phyloP scores from a whole-genome alignment of 345 rosid genomes.

The Sonneratia alba region DNA sequence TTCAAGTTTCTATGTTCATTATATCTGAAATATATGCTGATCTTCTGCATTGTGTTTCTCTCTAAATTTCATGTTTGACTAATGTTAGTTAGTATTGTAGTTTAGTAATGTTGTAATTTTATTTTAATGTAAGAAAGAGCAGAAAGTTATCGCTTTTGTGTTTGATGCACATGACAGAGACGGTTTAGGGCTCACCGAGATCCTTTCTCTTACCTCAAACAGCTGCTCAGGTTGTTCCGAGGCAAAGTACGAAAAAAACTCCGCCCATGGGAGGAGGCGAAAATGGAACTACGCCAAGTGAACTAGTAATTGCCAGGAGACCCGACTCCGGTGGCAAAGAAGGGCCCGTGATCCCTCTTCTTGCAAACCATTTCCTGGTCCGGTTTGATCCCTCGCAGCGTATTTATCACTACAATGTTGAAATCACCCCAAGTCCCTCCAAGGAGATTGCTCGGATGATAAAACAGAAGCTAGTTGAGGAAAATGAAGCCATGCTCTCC shows the following conservation, averaged over 20 bases:
- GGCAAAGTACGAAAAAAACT: constrained; percentile 12
- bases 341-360: constrained; percentile 61
- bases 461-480: constrained; percentile 63
- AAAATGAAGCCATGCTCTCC: constrained; percentile 40
- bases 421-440: constrained; percentile 70
- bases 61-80: no score
- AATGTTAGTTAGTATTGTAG: no score
- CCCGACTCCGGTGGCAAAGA: constrained; percentile 85
- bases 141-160: neutral
- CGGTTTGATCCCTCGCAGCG: constrained; percentile 51
- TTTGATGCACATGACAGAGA: neutral
- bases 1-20: no score
- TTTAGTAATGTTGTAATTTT: no score
- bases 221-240: constrained; percentile 33
- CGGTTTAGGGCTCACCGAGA: neutral
- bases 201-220: constrained; percentile 15
- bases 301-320: constrained; percentile 53
- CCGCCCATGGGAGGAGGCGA: constrained; percentile 25
- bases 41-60: no score
- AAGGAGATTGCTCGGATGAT: constrained; percentile 79
- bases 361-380: constrained; percentile 92
- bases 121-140: no score
- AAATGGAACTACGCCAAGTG: constrained; percentile 32
- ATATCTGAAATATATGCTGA: no score
- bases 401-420: constrained; percentile 87